Evolutionary conservation across 2,329 filamentous ascomycete species (phyloP).

Genomic region (Fusarium mundagurra): DNA sequence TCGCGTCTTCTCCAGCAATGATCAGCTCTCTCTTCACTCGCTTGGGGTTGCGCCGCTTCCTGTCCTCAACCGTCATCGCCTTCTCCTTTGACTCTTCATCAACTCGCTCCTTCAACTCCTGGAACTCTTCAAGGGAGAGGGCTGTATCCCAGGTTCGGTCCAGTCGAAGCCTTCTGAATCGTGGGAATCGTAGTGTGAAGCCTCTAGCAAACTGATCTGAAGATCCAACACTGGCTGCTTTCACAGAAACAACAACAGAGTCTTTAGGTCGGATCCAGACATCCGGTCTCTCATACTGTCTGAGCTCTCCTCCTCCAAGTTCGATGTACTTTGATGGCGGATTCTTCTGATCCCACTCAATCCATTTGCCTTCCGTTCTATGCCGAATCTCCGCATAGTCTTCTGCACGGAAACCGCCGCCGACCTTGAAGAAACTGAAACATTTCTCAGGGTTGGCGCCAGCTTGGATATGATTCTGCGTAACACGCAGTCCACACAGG

Average conservation of each 20-base stretch:
- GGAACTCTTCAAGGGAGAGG: constrained; percentile 80
- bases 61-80: constrained; percentile 79
- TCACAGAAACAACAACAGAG: constrained; percentile 87
- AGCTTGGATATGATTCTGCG: constrained; percentile 71
- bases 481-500: constrained; percentile 84
- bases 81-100: constrained; percentile 79
- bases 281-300: constrained; percentile 82
- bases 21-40: constrained; percentile 74
- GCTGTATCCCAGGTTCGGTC: constrained; percentile 88
- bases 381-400: constrained; percentile 88
- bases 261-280: constrained; percentile 92
- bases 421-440: constrained; percentile 97
- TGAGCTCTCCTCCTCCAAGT: constrained; percentile 77
- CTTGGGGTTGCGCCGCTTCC: constrained; percentile 63
- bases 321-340: constrained; percentile 84
- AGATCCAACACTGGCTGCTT: constrained; percentile 79
- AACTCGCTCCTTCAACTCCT: constrained; percentile 72
- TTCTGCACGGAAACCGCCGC: constrained; percentile 86
- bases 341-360: constrained; percentile 79
- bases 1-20: constrained; percentile 74
- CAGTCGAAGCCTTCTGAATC: constrained; percentile 82
- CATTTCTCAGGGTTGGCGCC: constrained; percentile 76
- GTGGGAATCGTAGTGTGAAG: constrained; percentile 87
- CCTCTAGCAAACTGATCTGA: constrained; percentile 82
- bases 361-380: constrained; percentile 91